Percentiles rank a stretch among this genome's conserved stretches.
Conservation (phyloP, 1,139 yeast species). For the Debaryomyces udenii region DNA sequence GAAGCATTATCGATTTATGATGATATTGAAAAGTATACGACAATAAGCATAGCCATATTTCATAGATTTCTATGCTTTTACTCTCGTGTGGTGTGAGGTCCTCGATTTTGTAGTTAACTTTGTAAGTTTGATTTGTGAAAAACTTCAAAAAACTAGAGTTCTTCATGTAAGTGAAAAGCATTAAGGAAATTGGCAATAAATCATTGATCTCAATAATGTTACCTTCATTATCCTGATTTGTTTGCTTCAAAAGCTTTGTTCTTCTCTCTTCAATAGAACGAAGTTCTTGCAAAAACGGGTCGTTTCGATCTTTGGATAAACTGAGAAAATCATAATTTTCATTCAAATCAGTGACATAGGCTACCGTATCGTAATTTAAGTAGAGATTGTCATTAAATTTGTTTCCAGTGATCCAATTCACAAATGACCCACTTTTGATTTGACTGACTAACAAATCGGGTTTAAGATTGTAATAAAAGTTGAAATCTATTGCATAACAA, state of each 20-base stretch:
- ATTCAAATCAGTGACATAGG: conserved; percentile 22
- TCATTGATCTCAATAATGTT: conserved; percentile 18
- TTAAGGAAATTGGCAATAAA: conserved; percentile 9
- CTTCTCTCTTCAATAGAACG: conserved; percentile 20
- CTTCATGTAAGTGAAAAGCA: conserved; percentile 21
- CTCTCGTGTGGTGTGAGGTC: conserved; percentile 20
- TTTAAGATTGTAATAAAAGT: conserved; percentile 31
- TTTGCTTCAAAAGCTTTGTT: conserved; percentile 13
- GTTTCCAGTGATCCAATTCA: conserved; percentile 45
- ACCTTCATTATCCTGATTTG: conserved; percentile 14
- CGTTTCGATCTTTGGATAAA: conserved; percentile 12
- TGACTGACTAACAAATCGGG: conserved; percentile 35
- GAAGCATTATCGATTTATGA: conserved; percentile 28
- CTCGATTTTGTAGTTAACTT: conserved; percentile 19
- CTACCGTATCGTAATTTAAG: conserved; percentile 25
- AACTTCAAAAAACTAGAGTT: conserved; percentile 26
- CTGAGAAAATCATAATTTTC: conserved; percentile 15
- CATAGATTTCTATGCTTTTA: conserved; percentile 27
- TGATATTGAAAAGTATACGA: conserved; percentile 45
- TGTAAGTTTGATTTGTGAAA: conserved; percentile 23
- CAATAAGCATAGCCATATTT: conserved; percentile 40
- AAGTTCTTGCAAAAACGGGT: conserved; percentile 27
- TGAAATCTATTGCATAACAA: conserved; percentile 31
- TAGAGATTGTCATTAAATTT: conserved; percentile 30
- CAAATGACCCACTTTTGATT: conserved; percentile 37